A percentile compares a stretch with the other conserved stretches of the same genome.
These are phyloP conservation scores for Cyclanthera cordifolia DNA, from an alignment of 306 rosid genomes.

Conservation along the genomic window DNA sequence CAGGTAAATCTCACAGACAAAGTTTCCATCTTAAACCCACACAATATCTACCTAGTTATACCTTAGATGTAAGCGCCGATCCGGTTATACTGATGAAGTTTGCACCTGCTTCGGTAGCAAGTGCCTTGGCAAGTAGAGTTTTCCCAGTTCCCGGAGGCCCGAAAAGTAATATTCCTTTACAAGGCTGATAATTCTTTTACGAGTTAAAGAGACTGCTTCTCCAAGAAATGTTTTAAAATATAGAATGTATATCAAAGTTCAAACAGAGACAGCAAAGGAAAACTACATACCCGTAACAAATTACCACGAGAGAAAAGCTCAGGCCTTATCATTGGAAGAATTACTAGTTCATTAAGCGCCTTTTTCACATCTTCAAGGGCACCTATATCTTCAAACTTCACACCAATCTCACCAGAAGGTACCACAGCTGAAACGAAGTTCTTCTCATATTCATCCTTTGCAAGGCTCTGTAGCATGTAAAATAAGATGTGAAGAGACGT, in stretches of 20 bases:
- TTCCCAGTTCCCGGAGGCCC: constrained; percentile 99
- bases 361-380: constrained; percentile 91
- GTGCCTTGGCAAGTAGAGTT: constrained; percentile 97
- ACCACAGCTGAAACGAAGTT: constrained; percentile 88
- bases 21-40: background rate
- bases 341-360: constrained; percentile 83
- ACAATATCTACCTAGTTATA: constrained; percentile 11
- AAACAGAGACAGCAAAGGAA: constrained; percentile 16
- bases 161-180: constrained; percentile 93
- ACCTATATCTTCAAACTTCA: constrained; percentile 88
- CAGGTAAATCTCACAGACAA: background rate
- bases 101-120: constrained; percentile 95
- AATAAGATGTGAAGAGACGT: background rate
- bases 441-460: constrained; percentile 87
- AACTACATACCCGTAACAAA: constrained; percentile 65
- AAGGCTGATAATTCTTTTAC: constrained; percentile 47
- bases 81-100: constrained; percentile 96
- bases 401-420: constrained; percentile 92
- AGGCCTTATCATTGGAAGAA: constrained; percentile 95
- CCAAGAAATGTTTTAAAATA: background rate
- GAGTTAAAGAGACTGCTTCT: constrained; percentile 10
- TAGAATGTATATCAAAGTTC: background rate
- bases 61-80: constrained; percentile 95
- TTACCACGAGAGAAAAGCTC: constrained; percentile 90
- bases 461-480: constrained; percentile 52